phyloP scores from a whole-genome alignment of 192 early-diverging fungal genomes.

The Mortierella antarctica region DNA sequence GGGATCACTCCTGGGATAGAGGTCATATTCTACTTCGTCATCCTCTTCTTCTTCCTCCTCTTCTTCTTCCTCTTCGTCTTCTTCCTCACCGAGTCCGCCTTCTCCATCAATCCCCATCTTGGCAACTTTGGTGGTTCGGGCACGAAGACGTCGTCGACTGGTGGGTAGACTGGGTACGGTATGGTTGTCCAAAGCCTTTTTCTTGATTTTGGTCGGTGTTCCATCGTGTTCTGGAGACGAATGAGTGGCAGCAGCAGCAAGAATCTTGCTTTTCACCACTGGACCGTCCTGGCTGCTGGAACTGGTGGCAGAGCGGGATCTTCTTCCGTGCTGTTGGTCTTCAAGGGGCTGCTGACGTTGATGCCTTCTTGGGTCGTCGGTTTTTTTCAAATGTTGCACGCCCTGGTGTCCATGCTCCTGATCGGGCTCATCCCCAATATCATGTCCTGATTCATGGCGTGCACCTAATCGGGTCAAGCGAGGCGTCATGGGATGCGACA shows the following conservation, averaged over 20 bases:
- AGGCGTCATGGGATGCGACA: slow-evolving; percentile 12
- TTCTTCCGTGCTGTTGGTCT: slow-evolving; percentile 17
- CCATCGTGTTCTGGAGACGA: slow-evolving; percentile 20
- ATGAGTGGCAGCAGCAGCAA: background rate
- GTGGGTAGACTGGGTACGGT: slow-evolving; percentile 41
- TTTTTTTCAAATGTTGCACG: slow-evolving; percentile 18
- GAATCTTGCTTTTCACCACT: slow-evolving; percentile 10
- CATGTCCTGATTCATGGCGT: slow-evolving; percentile 48
- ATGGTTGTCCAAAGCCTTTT: slow-evolving; percentile 22
- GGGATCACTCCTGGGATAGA: slow-evolving; percentile 11
- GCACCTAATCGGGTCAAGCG: slow-evolving; percentile 49
- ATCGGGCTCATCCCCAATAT: slow-evolving; percentile 30
- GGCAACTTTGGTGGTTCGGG: slow-evolving; percentile 45
- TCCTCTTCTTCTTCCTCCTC: slow-evolving; percentile 41
- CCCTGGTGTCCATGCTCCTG: slow-evolving; percentile 19
- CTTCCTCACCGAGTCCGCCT: slow-evolving; percentile 24
- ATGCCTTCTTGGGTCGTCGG: background rate
- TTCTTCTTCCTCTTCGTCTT: slow-evolving; percentile 37
- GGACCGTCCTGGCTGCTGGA: slow-evolving; percentile 48
- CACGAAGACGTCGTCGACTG: slow-evolving; percentile 43
- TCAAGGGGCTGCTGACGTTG: background rate
- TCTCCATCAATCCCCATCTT: slow-evolving; percentile 50
- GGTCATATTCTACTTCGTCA: slow-evolving; percentile 28
- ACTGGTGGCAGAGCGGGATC: slow-evolving; percentile 43
- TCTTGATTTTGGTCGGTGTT: slow-evolving; percentile 39